Evolutionary conservation across 768 basidiomycete species (phyloP), one percentile per base, ranked within the genome.

Genomic region (Tricholoma furcatifolium): DNA sequence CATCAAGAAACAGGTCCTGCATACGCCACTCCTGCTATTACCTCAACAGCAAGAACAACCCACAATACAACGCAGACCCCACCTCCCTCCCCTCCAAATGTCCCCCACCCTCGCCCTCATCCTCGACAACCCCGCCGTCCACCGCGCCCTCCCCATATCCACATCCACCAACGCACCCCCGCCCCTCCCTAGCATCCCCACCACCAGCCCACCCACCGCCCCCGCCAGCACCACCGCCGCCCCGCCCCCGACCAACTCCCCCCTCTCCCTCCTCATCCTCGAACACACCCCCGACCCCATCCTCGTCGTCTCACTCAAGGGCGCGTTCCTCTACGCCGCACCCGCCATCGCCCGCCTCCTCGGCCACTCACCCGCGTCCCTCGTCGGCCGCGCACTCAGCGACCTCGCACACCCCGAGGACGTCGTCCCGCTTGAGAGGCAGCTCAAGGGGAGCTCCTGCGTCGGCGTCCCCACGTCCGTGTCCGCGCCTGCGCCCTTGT

Each of bases 331-430:
- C 43, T 99, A 97, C 66, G 90, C 93, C 47, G 91, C 93, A 0
- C 93, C 93, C 1, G 81, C 87, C 21, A 83, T 96, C 17, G 72
- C 80, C 10, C 73, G 80, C 24, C 82, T 93, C 9, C 78, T 98
- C 32, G 95, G 95, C 34, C 97, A 95, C 71, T 83, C 88, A 21
- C 85, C 94, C 2, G 76, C 82, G 30, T 92, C 96, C 53, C 83
- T 98, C 50, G 77, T 91, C 21, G 91, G 91, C 48, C 83, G 81
- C 62, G 78, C 81, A 8, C 78, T 98, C 47, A 74, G 84, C 10
- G 91, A 94, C 62, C 79, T 91, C 55, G 92, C 92, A 55, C 93
- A 96, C 66, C 87, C 87, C 1, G 87, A 89, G 44, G 96, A 99
- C 65, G 79, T 94, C 32, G 88, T 96, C 14, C 92, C 91, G 0